phyloP scores from a whole-genome alignment of 495 filamentous ascomycete species.

The Halenospora varia region DNA sequence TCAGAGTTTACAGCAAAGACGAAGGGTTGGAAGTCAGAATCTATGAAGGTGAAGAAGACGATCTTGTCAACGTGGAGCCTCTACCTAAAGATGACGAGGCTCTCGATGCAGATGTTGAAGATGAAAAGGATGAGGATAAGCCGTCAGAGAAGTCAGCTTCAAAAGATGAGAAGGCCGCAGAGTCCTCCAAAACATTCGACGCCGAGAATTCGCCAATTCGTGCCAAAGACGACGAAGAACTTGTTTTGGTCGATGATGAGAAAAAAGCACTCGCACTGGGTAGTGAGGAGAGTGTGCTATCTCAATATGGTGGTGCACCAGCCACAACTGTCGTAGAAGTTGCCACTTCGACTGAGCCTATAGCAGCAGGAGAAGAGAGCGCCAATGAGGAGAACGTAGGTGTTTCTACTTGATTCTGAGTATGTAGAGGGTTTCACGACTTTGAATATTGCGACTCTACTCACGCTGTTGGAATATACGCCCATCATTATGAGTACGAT shows the following conservation, averaged over 20 bases:
- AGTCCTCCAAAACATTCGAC: not conserved
- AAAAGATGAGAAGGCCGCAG: not conserved
- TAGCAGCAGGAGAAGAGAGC: too few relatives aligned
- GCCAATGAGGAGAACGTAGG: too few relatives aligned
- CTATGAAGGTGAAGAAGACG: conserved; percentile 10
- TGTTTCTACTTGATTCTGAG: too few relatives aligned
- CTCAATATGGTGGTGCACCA: too few relatives aligned
- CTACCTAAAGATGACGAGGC: not conserved
- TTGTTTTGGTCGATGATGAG: conserved; percentile 2
- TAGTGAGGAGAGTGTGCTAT: too few relatives aligned
- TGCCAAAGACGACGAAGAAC: not conserved
- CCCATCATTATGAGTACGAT: too few relatives aligned
- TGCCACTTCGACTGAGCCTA: too few relatives aligned
- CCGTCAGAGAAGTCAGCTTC: not conserved
- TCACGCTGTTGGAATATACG: too few relatives aligned
- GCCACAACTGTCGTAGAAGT: too few relatives aligned
- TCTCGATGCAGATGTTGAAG: conserved; percentile 12
- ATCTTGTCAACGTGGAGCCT: not conserved
- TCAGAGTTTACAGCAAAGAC: conserved; percentile 23
- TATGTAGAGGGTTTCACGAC: too few relatives aligned
- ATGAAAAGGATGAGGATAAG: not conserved
- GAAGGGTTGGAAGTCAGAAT: conserved; percentile 14
- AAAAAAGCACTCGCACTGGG: conserved; percentile 2
- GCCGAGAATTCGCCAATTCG: conserved; percentile 2
- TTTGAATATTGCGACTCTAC: too few relatives aligned